phyloP scores from a whole-genome alignment of 2,329 filamentous ascomycete species.

The Microcyclosporella mali region DNA sequence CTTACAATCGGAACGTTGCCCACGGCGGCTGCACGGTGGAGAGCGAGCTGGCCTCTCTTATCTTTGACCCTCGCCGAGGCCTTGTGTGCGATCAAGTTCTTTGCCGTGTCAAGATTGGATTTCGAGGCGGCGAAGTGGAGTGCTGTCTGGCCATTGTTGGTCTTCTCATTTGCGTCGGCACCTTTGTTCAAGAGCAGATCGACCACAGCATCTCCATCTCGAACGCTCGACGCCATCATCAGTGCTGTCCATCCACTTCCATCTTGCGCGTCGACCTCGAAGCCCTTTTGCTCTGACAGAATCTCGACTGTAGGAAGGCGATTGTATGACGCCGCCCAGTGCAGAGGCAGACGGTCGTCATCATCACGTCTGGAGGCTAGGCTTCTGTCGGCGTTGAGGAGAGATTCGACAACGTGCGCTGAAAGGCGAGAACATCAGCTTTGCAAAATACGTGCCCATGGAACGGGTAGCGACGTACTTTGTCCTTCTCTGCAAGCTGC shows the following conservation, averaged over 20 bases:
- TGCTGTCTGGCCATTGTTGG: conserved; percentile 69
- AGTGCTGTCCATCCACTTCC: conserved; percentile 75
- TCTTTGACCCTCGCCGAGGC: conserved; percentile 78
- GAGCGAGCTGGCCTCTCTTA: conserved; percentile 76
- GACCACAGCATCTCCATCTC: conserved; percentile 63
- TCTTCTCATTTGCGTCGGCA: conserved; percentile 69
- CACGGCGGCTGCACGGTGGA: conserved; percentile 86
- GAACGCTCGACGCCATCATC: conserved; percentile 74
- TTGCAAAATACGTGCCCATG: neutral
- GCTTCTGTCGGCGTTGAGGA: conserved; percentile 71
- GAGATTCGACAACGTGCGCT: conserved; percentile 68
- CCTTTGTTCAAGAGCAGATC: conserved; percentile 60
- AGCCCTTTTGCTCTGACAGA: conserved; percentile 62
- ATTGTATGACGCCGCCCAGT: conserved; percentile 90
- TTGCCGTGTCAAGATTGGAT: conserved; percentile 73
- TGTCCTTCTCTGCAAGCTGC: conserved; percentile 79
- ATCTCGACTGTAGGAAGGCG: conserved; percentile 66
- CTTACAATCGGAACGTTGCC: conserved; percentile 84
- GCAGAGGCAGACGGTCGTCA: conserved; percentile 82
- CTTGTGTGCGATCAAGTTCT: conserved; percentile 63
- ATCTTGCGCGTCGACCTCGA: conserved; percentile 80
- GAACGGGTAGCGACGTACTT: conserved; percentile 49
- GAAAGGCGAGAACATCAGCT: conserved; percentile 5
- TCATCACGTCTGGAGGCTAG: conserved; percentile 68
- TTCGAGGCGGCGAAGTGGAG: conserved; percentile 92